Conservation (phyloP, 495 filamentous ascomycete genomes). For the Hypomontagnella monticulosa region DNA sequence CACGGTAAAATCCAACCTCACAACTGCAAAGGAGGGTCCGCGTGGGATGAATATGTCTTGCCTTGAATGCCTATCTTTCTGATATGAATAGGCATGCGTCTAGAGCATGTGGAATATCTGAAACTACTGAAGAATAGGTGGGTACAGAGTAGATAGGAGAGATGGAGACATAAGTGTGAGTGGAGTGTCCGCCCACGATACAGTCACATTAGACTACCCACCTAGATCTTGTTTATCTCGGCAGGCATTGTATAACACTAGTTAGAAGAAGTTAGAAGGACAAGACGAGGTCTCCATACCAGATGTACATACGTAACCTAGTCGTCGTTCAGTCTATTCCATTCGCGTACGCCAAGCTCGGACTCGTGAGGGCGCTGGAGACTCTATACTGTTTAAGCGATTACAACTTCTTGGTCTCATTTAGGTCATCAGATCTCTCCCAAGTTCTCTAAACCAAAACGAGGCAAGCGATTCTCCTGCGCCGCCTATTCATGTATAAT, state of each 20-base stretch:
- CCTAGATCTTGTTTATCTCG: constrained; percentile 40
- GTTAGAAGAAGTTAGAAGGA: constrained; percentile 4
- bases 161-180: constrained; percentile 27
- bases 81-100: constrained; percentile 39
- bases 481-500: constrained; percentile 11
- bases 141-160: constrained; percentile 39
- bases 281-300: constrained; percentile 17
- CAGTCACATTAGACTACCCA: constrained; percentile 41
- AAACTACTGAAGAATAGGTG: constrained; percentile 38
- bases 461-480: constrained; percentile 6
- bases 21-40: constrained; percentile 35
- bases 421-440: constrained; percentile 6
- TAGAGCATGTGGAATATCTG: constrained; percentile 43
- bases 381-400: constrained; percentile 8
- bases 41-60: constrained; percentile 39
- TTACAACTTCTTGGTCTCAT: constrained; percentile 18
- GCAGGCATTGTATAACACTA: constrained; percentile 26
- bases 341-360: constrained; percentile 24
- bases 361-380: constrained; percentile 8
- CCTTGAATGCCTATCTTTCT: constrained; percentile 34
- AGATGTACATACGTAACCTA: constrained; percentile 8
- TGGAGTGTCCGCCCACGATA: constrained; percentile 33
- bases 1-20: constrained; percentile 25
- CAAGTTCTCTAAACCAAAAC: not conserved
- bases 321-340: constrained; percentile 20